Base-by-base conservation (phyloP, 2,329 filamentous ascomycete genomes). In the Fusarium fujikuroi region DNA sequence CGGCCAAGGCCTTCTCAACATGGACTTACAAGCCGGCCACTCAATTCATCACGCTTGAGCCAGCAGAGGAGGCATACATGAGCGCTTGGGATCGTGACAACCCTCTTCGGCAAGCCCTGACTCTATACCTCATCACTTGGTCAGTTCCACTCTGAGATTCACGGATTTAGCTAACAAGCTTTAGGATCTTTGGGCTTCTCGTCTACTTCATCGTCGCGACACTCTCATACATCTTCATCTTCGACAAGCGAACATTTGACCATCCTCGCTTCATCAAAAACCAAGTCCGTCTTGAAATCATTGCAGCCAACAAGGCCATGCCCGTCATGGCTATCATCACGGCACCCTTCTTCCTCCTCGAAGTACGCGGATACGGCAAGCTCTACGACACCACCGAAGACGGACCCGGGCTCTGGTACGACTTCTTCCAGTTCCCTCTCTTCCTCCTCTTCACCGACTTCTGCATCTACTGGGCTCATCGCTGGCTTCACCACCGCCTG, bases 231-330 rank as follows among this genome's bases (percentile, higher is more conserved):
- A 78, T 92, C 79, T 92, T 97, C 84, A 87, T 98, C 80, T 98
- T 97, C 85, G 95, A 98, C 84, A 96, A 98, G 83, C 89, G 90
- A 46, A 96, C 93, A 49, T 91, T 95, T 83, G 87, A 94, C 59
- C 95, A 98, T 82, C 95, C 95, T 53, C 96, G 96, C 80, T 98
- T 95, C 83, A 92, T 98, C 79, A 97, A 96, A 85, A 95, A 97
- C 84, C 95, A 98, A 83, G 92, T 98, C 73, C 86, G 87, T 67
- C 89, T 95, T 77, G 95, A 98, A 82, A 97, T 98, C 78, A 86
- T 86, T 73, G 94, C 97, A 84, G 91, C 95, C 71, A 90, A 92
- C 83, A 82, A 83, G 52, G 87, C 94, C 42, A 91, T 98, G 85
- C 95, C 95, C 25, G 81, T 91, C 80, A 97, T 98, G 92, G 89